A percentile compares a stretch with the other conserved stretches of the same genome.
These are phyloP conservation scores for Chalciporus chontae DNA, from an alignment of 768 basidiomycete species.

Conservation along the genomic window DNA sequence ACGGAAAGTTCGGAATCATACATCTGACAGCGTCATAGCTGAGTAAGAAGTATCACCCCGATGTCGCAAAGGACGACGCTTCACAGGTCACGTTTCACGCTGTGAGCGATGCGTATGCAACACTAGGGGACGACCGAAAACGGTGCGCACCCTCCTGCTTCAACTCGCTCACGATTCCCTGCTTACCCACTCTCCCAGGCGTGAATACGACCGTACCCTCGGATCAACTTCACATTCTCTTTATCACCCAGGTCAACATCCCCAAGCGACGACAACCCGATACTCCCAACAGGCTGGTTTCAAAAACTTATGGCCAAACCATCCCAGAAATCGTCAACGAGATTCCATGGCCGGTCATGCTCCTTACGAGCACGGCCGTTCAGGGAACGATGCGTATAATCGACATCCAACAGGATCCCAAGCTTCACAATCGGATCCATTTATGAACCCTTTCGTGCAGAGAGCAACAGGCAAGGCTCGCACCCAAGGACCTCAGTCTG, in stretches of 20 bases:
- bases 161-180: neutral
- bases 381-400: neutral
- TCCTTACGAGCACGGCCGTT: slow-evolving; percentile 6
- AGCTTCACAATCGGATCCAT: slow-evolving; percentile 18
- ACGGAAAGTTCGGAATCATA: neutral
- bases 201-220: slow-evolving; percentile 30
- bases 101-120: slow-evolving; percentile 45
- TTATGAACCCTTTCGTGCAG: slow-evolving; percentile 25
- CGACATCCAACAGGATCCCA: slow-evolving; percentile 4
- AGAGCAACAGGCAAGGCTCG: slow-evolving; percentile 22
- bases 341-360: slow-evolving; percentile 11
- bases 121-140: slow-evolving; percentile 44
- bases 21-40: slow-evolving; percentile 27
- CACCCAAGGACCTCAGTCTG: neutral
- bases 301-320: slow-evolving; percentile 25
- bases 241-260: slow-evolving; percentile 18
- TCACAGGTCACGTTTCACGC: slow-evolving; percentile 41
- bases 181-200: slow-evolving; percentile 12
- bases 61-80: slow-evolving; percentile 36
- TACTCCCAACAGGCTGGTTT: slow-evolving; percentile 23
- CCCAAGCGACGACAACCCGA: slow-evolving; percentile 30
- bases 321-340: slow-evolving; percentile 20
- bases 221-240: slow-evolving; percentile 8
- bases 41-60: slow-evolving; percentile 48
- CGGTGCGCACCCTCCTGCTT: slow-evolving; percentile 28